Percentiles rank a stretch among this genome's conserved stretches.
phyloP scores from a whole-genome alignment of 805 yeast species.

The Myxozyma nipponensis region DNA sequence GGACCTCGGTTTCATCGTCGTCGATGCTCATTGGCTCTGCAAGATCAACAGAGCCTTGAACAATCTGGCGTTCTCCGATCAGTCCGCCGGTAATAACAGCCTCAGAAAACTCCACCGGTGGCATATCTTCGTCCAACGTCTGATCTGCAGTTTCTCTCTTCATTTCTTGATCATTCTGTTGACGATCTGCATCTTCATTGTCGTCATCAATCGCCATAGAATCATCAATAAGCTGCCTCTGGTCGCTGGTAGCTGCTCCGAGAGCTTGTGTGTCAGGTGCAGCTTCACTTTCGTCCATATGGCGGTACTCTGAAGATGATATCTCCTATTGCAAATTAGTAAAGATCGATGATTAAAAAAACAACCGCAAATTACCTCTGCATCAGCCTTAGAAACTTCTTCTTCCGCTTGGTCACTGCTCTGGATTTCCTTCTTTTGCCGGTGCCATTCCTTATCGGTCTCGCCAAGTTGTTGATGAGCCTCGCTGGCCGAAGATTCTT shows the following conservation, averaged over 20 bases:
- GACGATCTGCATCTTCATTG: not conserved
- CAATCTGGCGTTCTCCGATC: slow-evolving; percentile 45
- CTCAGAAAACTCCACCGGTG: slow-evolving; percentile 33
- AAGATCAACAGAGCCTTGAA: not conserved
- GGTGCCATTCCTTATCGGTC: slow-evolving; percentile 84
- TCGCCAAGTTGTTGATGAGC: slow-evolving; percentile 88
- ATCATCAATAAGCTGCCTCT: slow-evolving; percentile 61
- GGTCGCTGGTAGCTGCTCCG: slow-evolving; percentile 83
- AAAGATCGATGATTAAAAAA: not conserved
- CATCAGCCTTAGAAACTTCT: slow-evolving; percentile 5
- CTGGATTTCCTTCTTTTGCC: slow-evolving; percentile 81
- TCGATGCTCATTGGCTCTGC: slow-evolving; percentile 29
- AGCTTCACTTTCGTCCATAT: slow-evolving; percentile 23
- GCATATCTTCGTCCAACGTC: slow-evolving; percentile 35
- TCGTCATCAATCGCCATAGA: slow-evolving; percentile 78
- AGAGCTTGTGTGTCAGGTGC: slow-evolving; percentile 84
- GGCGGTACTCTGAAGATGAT: slow-evolving; percentile 11
- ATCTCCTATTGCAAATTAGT: not conserved
- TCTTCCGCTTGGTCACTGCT: slow-evolving; percentile 43
- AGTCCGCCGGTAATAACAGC: slow-evolving; percentile 47
- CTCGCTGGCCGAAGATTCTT: slow-evolving; percentile 38
- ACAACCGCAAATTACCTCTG: not conserved
- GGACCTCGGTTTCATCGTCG: slow-evolving; percentile 29
- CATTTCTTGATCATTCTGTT: slow-evolving; percentile 37
- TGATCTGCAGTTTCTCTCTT: slow-evolving; percentile 37